These are phyloP conservation scores for Apiospora kogelbergensis DNA, from an alignment of 2,329 filamentous ascomycete species.

Conservation along the genomic window DNA sequence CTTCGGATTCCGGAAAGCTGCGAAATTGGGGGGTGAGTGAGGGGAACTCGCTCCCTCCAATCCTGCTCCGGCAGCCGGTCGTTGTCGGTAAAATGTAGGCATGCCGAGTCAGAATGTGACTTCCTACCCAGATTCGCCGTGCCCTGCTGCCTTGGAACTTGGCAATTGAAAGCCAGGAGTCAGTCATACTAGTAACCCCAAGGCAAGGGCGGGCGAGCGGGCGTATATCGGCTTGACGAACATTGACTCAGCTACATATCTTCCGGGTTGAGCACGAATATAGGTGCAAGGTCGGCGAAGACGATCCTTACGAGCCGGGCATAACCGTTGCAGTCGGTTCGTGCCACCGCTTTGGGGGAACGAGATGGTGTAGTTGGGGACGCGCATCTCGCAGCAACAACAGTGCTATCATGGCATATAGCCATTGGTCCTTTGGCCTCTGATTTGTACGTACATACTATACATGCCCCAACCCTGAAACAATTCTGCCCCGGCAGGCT, in stretches of 20 bases:
- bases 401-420: conserved; percentile 9
- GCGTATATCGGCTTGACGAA: too few relatives aligned
- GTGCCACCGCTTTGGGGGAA: not conserved
- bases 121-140: not conserved
- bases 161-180: too few relatives aligned
- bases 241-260: too few relatives aligned
- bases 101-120: not conserved
- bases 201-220: too few relatives aligned
- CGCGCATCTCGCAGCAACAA: not conserved
- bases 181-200: too few relatives aligned
- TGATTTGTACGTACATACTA: conserved; percentile 3
- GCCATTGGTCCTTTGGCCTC: not conserved
- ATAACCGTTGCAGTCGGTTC: not conserved
- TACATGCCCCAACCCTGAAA: not conserved
- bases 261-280: not conserved
- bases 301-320: not conserved
- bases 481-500: conserved; percentile 6
- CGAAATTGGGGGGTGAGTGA: not conserved
- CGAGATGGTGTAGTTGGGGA: not conserved
- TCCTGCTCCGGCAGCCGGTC: not conserved
- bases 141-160: not conserved
- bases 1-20: not conserved
- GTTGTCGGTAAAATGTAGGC: not conserved
- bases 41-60: not conserved
- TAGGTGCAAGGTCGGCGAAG: not conserved